Percentiles rank a stretch among this genome's conserved stretches.
phyloP scores from a whole-genome alignment of 371 early-diverging fungal species.

The Zychaea mexicana region DNA sequence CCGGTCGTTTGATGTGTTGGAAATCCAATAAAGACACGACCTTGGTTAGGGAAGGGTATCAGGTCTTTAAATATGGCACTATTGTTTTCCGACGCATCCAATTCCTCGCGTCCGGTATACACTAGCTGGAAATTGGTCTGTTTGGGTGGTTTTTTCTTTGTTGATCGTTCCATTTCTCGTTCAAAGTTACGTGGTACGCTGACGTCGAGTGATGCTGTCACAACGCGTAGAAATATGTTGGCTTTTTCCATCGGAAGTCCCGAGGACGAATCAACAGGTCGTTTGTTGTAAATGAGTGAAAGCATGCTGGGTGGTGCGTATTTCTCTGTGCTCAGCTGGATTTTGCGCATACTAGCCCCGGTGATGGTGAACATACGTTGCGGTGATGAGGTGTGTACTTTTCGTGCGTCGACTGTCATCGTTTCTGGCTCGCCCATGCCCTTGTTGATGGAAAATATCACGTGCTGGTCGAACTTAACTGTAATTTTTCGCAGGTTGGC shows the following conservation, averaged over 20 bases:
- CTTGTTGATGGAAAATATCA: conserved; percentile 66
- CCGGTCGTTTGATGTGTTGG: conserved; percentile 93
- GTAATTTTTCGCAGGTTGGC: conserved; percentile 67
- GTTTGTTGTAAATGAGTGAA: conserved; percentile 26
- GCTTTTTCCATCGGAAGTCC: conserved; percentile 45
- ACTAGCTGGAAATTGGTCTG: conserved; percentile 73
- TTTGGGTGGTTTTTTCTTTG: conserved; percentile 88
- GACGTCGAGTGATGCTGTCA: conserved; percentile 64
- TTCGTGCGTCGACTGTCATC: conserved; percentile 54
- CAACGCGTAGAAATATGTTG: conserved; percentile 76
- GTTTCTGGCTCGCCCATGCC: conserved; percentile 64
- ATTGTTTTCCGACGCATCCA: conserved; percentile 67
- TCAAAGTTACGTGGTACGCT: conserved; percentile 56
- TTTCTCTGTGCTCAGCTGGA: conserved; percentile 76
- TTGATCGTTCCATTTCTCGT: conserved; percentile 87
- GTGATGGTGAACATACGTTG: conserved; percentile 71
- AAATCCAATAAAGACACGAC: conserved; percentile 89
- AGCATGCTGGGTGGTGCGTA: conserved; percentile 34
- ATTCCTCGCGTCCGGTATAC: conserved; percentile 76
- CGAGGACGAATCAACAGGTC: conserved; percentile 1
- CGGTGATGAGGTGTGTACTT: conserved; percentile 61
- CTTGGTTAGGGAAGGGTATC: conserved; percentile 77
- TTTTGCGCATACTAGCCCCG: conserved; percentile 57
- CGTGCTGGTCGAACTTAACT: conserved; percentile 66
- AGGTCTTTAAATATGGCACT: conserved; percentile 71